Conservation (phyloP, 2,329 filamentous ascomycete genomes). For the Ophiostoma triangulosporum region DNA sequence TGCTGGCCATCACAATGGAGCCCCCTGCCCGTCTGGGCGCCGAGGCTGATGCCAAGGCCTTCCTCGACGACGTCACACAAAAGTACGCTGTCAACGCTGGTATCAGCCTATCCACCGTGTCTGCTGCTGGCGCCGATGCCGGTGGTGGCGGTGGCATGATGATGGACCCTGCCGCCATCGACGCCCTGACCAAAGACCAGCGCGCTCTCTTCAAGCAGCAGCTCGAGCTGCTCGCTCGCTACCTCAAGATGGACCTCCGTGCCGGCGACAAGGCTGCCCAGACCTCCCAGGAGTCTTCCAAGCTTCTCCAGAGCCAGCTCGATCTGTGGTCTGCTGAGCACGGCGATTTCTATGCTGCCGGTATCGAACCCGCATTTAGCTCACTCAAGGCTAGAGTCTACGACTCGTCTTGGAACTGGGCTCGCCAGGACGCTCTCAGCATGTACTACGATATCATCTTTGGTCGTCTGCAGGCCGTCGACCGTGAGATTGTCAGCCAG, state of each 20-base stretch:
- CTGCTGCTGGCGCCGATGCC: conserved; percentile 58
- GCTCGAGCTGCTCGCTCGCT: conserved; percentile 84
- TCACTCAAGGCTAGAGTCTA: conserved; percentile 89
- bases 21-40: conserved; percentile 77
- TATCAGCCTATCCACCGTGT: conserved; percentile 66
- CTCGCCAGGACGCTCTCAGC: conserved; percentile 85
- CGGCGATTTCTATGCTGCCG: conserved; percentile 87
- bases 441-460: conserved; percentile 99
- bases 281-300: conserved; percentile 69
- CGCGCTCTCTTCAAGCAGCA: conserved; percentile 95
- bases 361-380: conserved; percentile 90
- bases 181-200: conserved; percentile 95
- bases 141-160: conserved; percentile 81
- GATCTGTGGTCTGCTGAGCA: conserved; percentile 94
- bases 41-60: conserved; percentile 82
- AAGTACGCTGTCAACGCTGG: conserved; percentile 80
- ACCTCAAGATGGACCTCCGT: conserved; percentile 92
- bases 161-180: conserved; percentile 97
- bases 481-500: conserved; percentile 95
- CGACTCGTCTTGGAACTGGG: conserved; percentile 99
- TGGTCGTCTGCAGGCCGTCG: conserved; percentile 79
- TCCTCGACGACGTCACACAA: conserved; percentile 75
- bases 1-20: conserved; percentile 87
- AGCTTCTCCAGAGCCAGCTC: conserved; percentile 79
- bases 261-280: conserved; percentile 92